phyloP scores from a whole-genome alignment of 2,329 filamentous ascomycete genomes.

The Ophiostoma montium region DNA sequence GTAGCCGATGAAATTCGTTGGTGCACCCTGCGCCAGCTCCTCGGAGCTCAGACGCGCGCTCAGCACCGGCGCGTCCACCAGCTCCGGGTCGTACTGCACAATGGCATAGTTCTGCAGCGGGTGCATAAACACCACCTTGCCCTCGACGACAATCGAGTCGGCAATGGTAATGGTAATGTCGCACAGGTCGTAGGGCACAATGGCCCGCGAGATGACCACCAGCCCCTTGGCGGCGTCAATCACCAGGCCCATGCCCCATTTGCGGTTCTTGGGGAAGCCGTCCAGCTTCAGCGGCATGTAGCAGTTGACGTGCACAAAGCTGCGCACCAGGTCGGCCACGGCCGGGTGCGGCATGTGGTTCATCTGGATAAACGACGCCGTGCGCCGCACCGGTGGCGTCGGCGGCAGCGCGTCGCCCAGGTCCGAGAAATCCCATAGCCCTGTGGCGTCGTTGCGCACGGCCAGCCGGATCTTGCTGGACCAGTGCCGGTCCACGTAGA shows the following conservation, averaged over 20 bases:
- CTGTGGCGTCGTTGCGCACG: constrained; percentile 75
- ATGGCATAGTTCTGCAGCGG: constrained; percentile 95
- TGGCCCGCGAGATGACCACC: constrained; percentile 84
- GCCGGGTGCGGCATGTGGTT: constrained; percentile 78
- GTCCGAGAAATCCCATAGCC: constrained; percentile 88
- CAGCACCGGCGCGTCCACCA: constrained; percentile 89
- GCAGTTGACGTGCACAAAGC: constrained; percentile 86
- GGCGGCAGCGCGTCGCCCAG: constrained; percentile 70
- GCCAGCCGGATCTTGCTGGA: constrained; percentile 87
- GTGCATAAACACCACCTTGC: constrained; percentile 90
- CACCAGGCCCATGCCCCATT: constrained; percentile 93
- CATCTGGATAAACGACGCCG: constrained; percentile 83
- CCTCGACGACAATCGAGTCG: constrained; percentile 87
- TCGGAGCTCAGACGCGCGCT: constrained; percentile 71
- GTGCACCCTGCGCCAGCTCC: constrained; percentile 79
- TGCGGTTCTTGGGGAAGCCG: constrained; percentile 88
- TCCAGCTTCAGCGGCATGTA: constrained; percentile 93
- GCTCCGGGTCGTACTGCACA: constrained; percentile 80
- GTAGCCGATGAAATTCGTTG: constrained; percentile 96
- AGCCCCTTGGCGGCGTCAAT: constrained; percentile 93
- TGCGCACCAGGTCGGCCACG: constrained; percentile 85
- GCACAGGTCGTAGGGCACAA: constrained; percentile 91
- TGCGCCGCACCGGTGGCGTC: constrained; percentile 54
- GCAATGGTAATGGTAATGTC: constrained; percentile 94
- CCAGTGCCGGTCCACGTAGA: constrained; percentile 93